Base-by-base conservation (phyloP, 371 early-diverging fungal genomes). In the Dichotomocladium elegans region DNA sequence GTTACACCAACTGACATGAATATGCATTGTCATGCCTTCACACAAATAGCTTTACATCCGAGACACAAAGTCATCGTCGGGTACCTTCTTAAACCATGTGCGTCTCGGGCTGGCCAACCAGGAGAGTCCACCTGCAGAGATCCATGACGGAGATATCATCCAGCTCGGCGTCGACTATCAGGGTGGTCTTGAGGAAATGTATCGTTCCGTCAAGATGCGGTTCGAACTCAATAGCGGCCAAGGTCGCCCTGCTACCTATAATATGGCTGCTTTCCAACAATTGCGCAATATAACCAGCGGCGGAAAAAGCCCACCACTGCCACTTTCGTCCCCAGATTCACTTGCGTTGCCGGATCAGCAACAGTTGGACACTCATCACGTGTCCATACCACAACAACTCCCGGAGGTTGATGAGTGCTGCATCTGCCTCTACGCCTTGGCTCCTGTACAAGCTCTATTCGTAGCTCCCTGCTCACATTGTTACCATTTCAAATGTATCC, bases 161-260 rank as follows among this genome's bases (percentile, higher is more conserved):
- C 94, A 95, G 64, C 83, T 98, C 41, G 98, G 98, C 26, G 88
- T 96, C 14, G 98, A 98, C 66, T 98, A 93, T 70, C 95, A 94
- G 68, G 98, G 96, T 21, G 94, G 95, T 44, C 41, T 50, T 21
- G 59, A 72, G 66, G 81, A 84, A 55, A 82, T 86, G 14, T 87
- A 81, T 59, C 68, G 85, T 62, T 87, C 91, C 47, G 92, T 92
- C 19, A 88, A 85, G 60, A 92, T 92, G 74, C 61, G 89, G 34
- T 77, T 92, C 41, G 90, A 91, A 70, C 58, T 92, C 31, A 89
- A 91, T 64, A 75, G 89, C 21, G 77, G 79, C 27, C 31, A 37
- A 2, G 51, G 57, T 28, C 47, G 24, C 25, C 30, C 54, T 9
- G 55, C 57, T 30, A 57, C 65, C 14, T 69, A 62, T 29, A 62